Percentiles rank a stretch among this genome's conserved stretches.
These are phyloP conservation scores for Penicillium sp. DNA, from an alignment of 2,329 filamentous ascomycete genomes.

Conservation along the genomic window DNA sequence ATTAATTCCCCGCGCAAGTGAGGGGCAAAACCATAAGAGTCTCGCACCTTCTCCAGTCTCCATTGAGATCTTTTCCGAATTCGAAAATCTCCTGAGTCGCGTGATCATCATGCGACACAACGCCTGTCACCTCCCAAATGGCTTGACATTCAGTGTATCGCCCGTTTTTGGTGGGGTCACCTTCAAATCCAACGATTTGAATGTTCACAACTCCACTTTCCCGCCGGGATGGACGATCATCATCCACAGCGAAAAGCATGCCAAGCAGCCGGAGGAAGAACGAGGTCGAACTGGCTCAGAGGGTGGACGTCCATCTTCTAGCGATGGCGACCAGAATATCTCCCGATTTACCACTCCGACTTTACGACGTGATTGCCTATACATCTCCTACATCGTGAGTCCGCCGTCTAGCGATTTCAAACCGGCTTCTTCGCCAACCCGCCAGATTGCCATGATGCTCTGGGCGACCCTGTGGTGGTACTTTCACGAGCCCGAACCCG, in stretches of 20 bases:
- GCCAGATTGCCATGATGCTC: slow-evolving; percentile 94
- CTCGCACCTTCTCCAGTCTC: background rate
- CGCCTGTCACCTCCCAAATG: slow-evolving; percentile 71
- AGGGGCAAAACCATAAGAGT: background rate
- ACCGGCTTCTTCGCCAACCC: slow-evolving; percentile 73
- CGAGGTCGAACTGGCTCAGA: slow-evolving; percentile 12
- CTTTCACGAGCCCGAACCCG: slow-evolving; percentile 81
- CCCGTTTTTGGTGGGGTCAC: slow-evolving; percentile 89
- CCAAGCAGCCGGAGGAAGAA: slow-evolving; percentile 35
- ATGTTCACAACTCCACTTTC: slow-evolving; percentile 61
- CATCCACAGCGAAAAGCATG: slow-evolving; percentile 64
- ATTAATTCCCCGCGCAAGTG: background rate
- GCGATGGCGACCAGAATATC: slow-evolving; percentile 32
- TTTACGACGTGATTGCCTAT: slow-evolving; percentile 75
- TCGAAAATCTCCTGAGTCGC: background rate
- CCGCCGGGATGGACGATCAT: slow-evolving; percentile 90
- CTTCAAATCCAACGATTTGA: slow-evolving; percentile 81
- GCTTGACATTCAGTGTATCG: slow-evolving; percentile 75
- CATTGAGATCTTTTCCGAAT: background rate
- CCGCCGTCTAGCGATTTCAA: slow-evolving; percentile 79
- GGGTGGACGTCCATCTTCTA: slow-evolving; percentile 12
- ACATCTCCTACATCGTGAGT: slow-evolving; percentile 88
- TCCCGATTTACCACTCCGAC: slow-evolving; percentile 69
- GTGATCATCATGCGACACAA: slow-evolving; percentile 27
- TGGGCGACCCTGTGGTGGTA: slow-evolving; percentile 97